Evolutionary conservation across 108 stramenopile genomes (phyloP).

Genomic region (Schizochytrium sp.): DNA sequence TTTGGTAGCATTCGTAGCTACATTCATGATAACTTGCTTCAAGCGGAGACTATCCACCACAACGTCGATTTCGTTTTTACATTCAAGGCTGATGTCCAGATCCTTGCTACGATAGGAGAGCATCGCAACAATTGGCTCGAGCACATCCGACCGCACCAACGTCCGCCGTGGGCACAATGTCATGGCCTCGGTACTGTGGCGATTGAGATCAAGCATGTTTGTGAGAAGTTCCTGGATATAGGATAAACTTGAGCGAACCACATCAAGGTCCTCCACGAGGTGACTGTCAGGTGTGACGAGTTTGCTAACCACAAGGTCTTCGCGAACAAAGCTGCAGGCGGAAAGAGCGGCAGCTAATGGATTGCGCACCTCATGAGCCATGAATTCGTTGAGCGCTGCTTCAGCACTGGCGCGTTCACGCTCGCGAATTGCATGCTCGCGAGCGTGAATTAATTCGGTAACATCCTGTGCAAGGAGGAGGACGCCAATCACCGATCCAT

Average conservation of each 20-base stretch:
- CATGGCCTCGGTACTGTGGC: constrained; percentile 22
- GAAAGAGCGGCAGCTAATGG: constrained; percentile 27
- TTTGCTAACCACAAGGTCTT: not conserved
- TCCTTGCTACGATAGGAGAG: constrained; percentile 3
- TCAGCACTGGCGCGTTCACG: constrained; percentile 31
- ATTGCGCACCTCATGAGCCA: constrained; percentile 58
- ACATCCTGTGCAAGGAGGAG: constrained; percentile 10
- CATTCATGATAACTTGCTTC: constrained; percentile 35
- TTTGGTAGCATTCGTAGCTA: constrained; percentile 19
- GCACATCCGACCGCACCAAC: not conserved
- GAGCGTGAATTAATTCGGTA: constrained; percentile 16
- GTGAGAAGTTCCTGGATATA: constrained; percentile 35
- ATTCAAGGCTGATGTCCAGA: not conserved
- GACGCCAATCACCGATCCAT: not conserved
- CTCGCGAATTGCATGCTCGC: not conserved
- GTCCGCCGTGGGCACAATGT: constrained; percentile 28
- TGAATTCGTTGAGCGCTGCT: constrained; percentile 47
- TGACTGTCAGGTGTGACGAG: not conserved
- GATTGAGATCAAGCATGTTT: constrained; percentile 51
- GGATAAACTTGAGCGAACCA: constrained; percentile 11
- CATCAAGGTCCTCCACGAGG: not conserved
- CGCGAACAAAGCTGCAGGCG: constrained; percentile 7
- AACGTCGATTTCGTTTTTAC: constrained; percentile 10
- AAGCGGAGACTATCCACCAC: constrained; percentile 18
- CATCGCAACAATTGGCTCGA: constrained; percentile 9